phyloP scores from a whole-genome alignment of 805 yeast species.

The Wickerhamiella qilinensis region DNA sequence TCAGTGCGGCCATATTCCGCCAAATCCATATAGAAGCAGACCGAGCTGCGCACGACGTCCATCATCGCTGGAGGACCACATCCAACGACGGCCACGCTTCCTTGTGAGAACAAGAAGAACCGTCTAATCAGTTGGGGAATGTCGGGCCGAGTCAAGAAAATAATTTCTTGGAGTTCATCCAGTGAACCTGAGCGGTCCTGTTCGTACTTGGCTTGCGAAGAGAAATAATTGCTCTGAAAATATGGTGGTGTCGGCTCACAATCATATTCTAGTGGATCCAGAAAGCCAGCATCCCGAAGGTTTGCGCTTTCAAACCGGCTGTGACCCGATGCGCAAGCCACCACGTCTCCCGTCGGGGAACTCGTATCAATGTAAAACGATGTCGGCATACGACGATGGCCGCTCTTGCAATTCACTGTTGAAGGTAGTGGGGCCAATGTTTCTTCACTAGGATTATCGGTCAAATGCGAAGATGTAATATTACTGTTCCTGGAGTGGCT shows the following conservation, averaged over 20 bases:
- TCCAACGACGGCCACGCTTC: slow-evolving; percentile 25
- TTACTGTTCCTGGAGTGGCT: not conserved
- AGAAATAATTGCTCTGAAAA: not conserved
- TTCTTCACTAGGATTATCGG: not conserved
- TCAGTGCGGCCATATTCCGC: slow-evolving; percentile 34
- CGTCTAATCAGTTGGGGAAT: slow-evolving; percentile 2
- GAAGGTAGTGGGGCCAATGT: not conserved
- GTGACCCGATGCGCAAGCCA: not conserved
- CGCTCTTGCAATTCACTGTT: too few relatives aligned
- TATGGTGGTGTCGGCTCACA: too few relatives aligned
- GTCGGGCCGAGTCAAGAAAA: not conserved
- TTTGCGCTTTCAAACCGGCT: not conserved
- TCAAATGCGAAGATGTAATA: not conserved
- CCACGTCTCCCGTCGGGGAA: not conserved
- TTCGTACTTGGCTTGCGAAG: not conserved
- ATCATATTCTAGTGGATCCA: not conserved
- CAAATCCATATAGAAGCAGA: slow-evolving; percentile 7
- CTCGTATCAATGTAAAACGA: not conserved
- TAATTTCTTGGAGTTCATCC: not conserved
- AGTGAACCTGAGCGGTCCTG: not conserved
- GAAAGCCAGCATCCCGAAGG: not conserved
- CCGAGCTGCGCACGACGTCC: slow-evolving; percentile 14
- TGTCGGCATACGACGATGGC: not conserved
- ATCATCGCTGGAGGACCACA: slow-evolving; percentile 18
- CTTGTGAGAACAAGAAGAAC: slow-evolving; percentile 34